These are phyloP conservation scores for Saraca asoca DNA, from an alignment of 331 rosid genomes.

Conservation along the genomic window DNA sequence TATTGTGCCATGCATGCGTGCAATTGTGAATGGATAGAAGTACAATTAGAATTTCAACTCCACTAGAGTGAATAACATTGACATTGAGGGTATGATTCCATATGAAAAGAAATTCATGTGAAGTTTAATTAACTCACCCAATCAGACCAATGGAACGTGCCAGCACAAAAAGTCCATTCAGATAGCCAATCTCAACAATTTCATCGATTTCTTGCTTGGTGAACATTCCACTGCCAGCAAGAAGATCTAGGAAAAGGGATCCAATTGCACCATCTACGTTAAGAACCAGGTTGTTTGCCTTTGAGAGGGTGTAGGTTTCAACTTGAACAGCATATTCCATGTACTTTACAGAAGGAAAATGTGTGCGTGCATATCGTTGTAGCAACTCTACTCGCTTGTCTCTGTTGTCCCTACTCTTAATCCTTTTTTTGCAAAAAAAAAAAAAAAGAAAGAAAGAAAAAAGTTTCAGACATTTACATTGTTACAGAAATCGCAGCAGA, in stretches of 20 bases:
- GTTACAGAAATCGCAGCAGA: conserved; percentile 24
- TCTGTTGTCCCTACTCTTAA: conserved; percentile 95
- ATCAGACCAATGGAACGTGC: conserved; percentile 97
- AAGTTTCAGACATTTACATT: conserved; percentile 27
- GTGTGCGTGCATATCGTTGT: conserved; percentile 81
- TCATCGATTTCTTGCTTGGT: conserved; percentile 90
- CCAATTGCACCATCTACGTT: conserved; percentile 99
- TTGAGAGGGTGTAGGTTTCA: conserved; percentile 88
- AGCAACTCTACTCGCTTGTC: conserved; percentile 97
- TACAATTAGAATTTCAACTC: too few species aligned
- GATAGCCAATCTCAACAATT: conserved; percentile 89
- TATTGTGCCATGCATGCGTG: too few species aligned
- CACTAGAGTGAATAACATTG: too few species aligned
- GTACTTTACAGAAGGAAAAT: conserved; percentile 95
- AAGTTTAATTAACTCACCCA: conserved; percentile 64
- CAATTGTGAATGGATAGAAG: too few species aligned
- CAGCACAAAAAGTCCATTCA: conserved; percentile 91
- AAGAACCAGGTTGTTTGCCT: conserved; percentile 94
- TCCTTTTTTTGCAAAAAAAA: conserved; percentile 48
- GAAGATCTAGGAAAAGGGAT: conserved; percentile 96
- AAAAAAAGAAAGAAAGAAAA: conserved; percentile 30
- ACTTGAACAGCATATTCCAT: conserved; percentile 98
- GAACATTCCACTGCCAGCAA: conserved; percentile 98
- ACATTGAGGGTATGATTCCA: too few species aligned
- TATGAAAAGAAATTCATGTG: background rate